Base-by-base conservation (phyloP, 1,284 basidiomycete species). In the Coniophora puteana region DNA sequence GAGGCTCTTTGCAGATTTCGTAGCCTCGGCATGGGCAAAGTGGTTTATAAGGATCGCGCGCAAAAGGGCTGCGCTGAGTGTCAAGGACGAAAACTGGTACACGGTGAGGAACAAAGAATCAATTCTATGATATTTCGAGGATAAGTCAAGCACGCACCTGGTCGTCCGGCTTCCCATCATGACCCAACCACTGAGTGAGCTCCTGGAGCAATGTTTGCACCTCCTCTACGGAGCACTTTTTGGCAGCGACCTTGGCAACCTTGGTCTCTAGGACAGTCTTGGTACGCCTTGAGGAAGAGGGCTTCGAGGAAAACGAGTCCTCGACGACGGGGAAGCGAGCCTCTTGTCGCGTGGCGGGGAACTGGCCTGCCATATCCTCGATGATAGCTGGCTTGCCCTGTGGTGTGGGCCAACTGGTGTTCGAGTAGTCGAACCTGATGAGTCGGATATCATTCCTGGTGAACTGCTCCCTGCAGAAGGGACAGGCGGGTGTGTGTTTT, bases 141-240 rank as follows among this genome's bases (percentile, higher is more conserved):
- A 35, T 53, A 30, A 25, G 44, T 41, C 42, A 47, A 38, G n/a
- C n/a, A 55, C 68, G 46, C 55, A 84, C 84, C 65, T 80, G 75
- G 46, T 80, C 78, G 50, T 78, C 74, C 41, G 60, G 53, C 60
- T 76, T 77, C 49, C 62, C 65, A 53, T 82, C 77, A 43, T 71
- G 67, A 38, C 67, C 67, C 42, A 89, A 61, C 82, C 82, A 89
- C 44, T 77, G 75, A 58, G 84, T 73, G 46, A 89, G 70, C 65
- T 88, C 85, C 54, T 77, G 74, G 62, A 85, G 83, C 49, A 89
- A 73, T 43, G 71, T 67, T 38, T 78, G 74, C 34, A 89, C 82
- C 66, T 89, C 85, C 61, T 89, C 85, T 44, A 89, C 84, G 21
- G 83, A 86, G 65, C 83, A 87, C 71, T 85, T 87, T 76, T 84